These are phyloP conservation scores for Stromatinia cepivora DNA, from an alignment of 2,329 filamentous ascomycete genomes.

Conservation along the genomic window DNA sequence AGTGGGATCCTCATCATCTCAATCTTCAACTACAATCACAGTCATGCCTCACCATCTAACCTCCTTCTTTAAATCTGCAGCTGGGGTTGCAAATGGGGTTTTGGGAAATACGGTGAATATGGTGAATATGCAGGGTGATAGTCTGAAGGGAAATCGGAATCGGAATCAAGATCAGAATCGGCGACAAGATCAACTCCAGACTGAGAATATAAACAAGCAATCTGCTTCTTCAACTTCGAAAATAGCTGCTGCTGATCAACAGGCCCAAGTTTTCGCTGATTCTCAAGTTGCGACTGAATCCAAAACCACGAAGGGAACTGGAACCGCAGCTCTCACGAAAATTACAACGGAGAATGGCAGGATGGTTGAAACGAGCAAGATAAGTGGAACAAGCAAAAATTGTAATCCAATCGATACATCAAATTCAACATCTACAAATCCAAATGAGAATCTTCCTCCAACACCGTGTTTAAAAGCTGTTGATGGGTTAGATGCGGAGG, in stretches of 20 bases:
- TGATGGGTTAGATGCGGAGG: not conserved
- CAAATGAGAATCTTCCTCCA: not conserved
- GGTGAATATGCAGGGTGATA: not conserved
- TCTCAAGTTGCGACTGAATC: too few species aligned
- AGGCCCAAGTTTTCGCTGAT: too few species aligned
- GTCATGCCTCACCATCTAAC: not conserved
- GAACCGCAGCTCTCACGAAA: not conserved
- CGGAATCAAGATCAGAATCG: too few species aligned
- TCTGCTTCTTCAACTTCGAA: too few species aligned
- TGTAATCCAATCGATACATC: not conserved
- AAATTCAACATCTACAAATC: not conserved
- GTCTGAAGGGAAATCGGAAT: not conserved
- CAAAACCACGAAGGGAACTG: too few species aligned
- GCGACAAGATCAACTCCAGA: too few species aligned
- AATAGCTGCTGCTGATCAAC: too few species aligned
- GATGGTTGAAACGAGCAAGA: accelerated
- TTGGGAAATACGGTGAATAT: not conserved
- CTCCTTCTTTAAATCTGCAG: constrained; percentile 1
- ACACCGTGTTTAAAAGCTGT: not conserved
- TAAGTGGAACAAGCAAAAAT: not conserved
- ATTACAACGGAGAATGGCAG: not conserved
- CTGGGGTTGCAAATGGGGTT: not conserved
- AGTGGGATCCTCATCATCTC: too few species aligned
- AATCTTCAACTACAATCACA: not conserved
- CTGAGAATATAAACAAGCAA: too few species aligned